These are phyloP conservation scores for Barnettozyma sp. DNA, from an alignment of 805 yeast species.

Conservation along the genomic window DNA sequence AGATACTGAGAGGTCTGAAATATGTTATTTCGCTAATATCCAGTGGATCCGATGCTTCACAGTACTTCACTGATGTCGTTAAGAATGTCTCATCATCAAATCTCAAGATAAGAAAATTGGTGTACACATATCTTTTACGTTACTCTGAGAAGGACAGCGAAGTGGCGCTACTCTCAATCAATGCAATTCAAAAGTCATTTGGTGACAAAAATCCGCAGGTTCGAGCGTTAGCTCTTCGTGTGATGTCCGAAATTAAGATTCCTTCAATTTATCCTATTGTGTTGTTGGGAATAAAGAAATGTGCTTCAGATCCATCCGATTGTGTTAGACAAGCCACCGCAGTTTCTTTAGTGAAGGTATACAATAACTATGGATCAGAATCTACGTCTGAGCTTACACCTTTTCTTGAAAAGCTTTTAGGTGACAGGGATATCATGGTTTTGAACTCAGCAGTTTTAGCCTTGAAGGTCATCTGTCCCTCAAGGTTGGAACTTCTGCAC, in stretches of 20 bases:
- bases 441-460: conserved; percentile 61
- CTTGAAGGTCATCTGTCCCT: conserved; percentile 45
- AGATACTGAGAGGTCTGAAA: conserved; percentile 52
- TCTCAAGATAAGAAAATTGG: conserved; percentile 63
- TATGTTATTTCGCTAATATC: conserved; percentile 42
- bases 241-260: conserved; percentile 77
- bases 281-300: conserved; percentile 61
- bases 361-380: conserved; percentile 35
- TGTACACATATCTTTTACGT: conserved; percentile 63
- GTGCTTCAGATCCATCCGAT: conserved; percentile 65
- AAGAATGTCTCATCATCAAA: conserved; percentile 73
- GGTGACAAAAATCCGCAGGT: conserved; percentile 60
- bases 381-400: conserved; percentile 44
- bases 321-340: conserved; percentile 76
- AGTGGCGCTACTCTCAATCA: conserved; percentile 81
- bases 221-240: conserved; percentile 68
- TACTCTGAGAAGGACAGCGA: conserved; percentile 84
- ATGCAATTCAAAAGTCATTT: conserved; percentile 82
- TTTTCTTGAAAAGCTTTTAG: conserved; percentile 45
- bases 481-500: conserved; percentile 61
- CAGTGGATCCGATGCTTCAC: conserved; percentile 30
- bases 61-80: conserved; percentile 77
- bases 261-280: conserved; percentile 78
- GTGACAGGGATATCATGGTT: conserved; percentile 63
- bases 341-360: conserved; percentile 59